Evolutionary conservation across 768 basidiomycete genomes (phyloP).

Genomic region (Mycena floridula): DNA sequence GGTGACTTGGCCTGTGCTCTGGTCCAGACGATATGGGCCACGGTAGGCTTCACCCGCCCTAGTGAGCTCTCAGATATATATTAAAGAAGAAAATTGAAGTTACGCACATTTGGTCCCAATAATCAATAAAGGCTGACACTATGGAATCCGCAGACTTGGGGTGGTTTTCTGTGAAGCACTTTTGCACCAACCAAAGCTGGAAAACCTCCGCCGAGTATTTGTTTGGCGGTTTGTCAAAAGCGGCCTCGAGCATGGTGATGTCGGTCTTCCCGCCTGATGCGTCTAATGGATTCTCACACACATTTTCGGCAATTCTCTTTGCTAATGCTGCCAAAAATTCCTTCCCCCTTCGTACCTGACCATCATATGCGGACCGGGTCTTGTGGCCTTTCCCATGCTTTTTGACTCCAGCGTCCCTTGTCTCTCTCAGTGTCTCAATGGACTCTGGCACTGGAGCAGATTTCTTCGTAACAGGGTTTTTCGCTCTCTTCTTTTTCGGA

Average conservation of each 20-base stretch:
- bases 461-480: no score
- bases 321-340: constrained; percentile 11
- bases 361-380: constrained; percentile 10
- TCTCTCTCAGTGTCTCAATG: not conserved
- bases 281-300: not conserved
- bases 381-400: constrained; percentile 3
- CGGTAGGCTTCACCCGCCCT: constrained; percentile 13
- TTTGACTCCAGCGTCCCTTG: not conserved
- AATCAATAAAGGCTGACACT: constrained; percentile 19
- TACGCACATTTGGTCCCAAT: constrained; percentile 24
- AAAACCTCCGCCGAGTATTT: constrained; percentile 18
- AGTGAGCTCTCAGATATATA: not conserved
- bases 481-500: no score
- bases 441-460: no score
- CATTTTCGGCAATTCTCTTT: not conserved
- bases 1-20: constrained; percentile 13
- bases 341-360: constrained; percentile 10
- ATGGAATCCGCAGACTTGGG: constrained; percentile 15
- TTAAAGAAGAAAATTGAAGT: not conserved
- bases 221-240: constrained; percentile 23
- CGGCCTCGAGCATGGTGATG: constrained; percentile 14
- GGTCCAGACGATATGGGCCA: constrained; percentile 18
- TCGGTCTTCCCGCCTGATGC: constrained; percentile 9
- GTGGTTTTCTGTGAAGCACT: constrained; percentile 20
- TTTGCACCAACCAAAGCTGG: constrained; percentile 21